Evolutionary conservation across 495 filamentous ascomycete genomes (phyloP).

Genomic region (Trichoderma virens): DNA sequence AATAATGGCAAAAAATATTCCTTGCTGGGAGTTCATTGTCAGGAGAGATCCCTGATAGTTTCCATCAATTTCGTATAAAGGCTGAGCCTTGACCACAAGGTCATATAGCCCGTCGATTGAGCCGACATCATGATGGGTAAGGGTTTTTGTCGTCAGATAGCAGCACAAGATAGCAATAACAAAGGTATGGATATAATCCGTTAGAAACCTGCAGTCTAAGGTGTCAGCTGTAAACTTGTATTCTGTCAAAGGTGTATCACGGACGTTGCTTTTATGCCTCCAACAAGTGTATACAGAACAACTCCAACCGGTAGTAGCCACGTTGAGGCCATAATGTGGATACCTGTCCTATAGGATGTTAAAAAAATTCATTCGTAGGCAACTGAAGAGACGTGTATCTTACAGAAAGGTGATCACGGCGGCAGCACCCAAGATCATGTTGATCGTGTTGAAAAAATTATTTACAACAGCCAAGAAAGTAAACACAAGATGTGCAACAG

Average conservation of each 20-base stretch:
- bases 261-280: slow-evolving; percentile 27
- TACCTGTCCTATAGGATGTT: slow-evolving; percentile 48
- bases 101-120: neutral
- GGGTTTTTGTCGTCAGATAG: neutral
- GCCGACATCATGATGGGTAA: neutral
- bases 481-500: slow-evolving; percentile 48
- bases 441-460: slow-evolving; percentile 46
- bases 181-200: slow-evolving; percentile 25
- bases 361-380: neutral
- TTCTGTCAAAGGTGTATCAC: neutral
- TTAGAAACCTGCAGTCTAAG: slow-evolving; percentile 25
- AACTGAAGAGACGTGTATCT: neutral
- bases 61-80: neutral
- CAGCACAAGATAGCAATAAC: slow-evolving; percentile 27
- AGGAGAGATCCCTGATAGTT: neutral
- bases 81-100: neutral
- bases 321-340: slow-evolving; percentile 82
- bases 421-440: slow-evolving; percentile 76
- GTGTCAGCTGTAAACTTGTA: neutral
- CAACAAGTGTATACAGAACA: slow-evolving; percentile 22
- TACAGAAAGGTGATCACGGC: slow-evolving; percentile 60
- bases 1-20: slow-evolving; percentile 1
- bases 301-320: slow-evolving; percentile 39
- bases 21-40: slow-evolving; percentile 2
- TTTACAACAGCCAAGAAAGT: neutral